Base-by-base conservation (phyloP, 495 filamentous ascomycete genomes). In the Penicillium macrosclerotiorum region DNA sequence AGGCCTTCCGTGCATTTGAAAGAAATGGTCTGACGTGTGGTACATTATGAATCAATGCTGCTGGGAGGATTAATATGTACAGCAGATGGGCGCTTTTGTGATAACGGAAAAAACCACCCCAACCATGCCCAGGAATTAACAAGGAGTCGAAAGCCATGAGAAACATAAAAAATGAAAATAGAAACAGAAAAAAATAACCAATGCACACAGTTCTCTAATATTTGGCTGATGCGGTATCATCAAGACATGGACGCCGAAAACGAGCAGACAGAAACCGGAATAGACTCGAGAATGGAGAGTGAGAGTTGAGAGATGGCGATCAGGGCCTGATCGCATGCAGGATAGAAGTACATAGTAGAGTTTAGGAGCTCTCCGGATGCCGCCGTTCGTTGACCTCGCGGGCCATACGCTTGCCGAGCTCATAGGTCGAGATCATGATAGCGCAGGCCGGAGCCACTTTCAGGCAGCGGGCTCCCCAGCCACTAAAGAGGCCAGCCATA, bases 351-450 rank as follows among this genome's bases (percentile, higher is more conserved):
- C 54, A 55, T 48, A 33, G 37, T 18, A 25, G 42, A 54, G 31
- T 9, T 60, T 32, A 51, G 34, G 47, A 38, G 30, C 40, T 48
- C n/a, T 63, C 59, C 6, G 58, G 45, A n/a, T 62, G 59, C 11
- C 63, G 64, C 34, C 79, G 73, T 59, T 92, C 85, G 55, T 98
- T 96, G 42, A 88, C 82, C 16, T 79, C 78, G 45, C 79, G 71
- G 5, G 93, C 92, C 64, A 85, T 85, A 62, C 84, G 85, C 78
- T 98, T 98, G 8, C 94, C 90, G 17, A 97, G 77, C 67, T 98
- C 93, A 56, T 97, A 98, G 44, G 82, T 94, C 45, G 89, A 95
- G 51, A 98, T 98, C 93, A 98, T 98, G 57, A 98, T 96, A n/a
- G 94, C 93, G 67, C 93, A 97, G 11, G 91, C 90, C 1, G 93